A percentile compares a stretch with the other conserved stretches of the same genome.
Conservation (phyloP, 2,329 filamentous ascomycete species). For the Trichoderma arundinaceum region DNA sequence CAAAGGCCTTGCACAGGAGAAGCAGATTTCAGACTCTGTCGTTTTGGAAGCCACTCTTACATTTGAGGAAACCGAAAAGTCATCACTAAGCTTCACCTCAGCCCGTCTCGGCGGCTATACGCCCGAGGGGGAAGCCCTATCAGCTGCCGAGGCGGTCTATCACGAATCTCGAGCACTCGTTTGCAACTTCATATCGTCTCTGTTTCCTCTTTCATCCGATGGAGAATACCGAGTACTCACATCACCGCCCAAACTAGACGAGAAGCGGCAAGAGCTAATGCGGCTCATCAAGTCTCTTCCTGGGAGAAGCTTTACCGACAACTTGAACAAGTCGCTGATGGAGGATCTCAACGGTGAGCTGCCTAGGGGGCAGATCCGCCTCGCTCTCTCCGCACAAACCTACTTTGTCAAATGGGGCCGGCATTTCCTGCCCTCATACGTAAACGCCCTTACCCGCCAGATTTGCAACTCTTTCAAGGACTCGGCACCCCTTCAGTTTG, state of each 20-base stretch:
- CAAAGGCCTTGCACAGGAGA: conserved; percentile 32
- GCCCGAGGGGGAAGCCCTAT: conserved; percentile 38
- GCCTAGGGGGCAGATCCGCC: conserved; percentile 55
- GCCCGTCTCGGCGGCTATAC: conserved; percentile 33
- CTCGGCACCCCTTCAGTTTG: conserved; percentile 61
- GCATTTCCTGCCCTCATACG: conserved; percentile 63
- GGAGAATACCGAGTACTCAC: conserved; percentile 30
- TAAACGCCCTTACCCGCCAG: conserved; percentile 62
- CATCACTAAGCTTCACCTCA: neutral
- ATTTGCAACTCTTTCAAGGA: conserved; percentile 68
- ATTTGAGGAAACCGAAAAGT: conserved; percentile 41
- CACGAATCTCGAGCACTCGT: conserved; percentile 58
- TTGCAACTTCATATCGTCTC: conserved; percentile 55
- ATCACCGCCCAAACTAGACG: conserved; percentile 34
- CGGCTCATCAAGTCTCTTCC: conserved; percentile 45
- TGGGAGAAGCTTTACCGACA: conserved; percentile 44
- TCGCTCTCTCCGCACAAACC: conserved; percentile 49
- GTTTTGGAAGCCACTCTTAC: conserved; percentile 45
- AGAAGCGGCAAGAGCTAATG: conserved; percentile 40
- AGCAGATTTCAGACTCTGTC: neutral
- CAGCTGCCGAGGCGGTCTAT: conserved; percentile 51
- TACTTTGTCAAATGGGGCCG: conserved; percentile 60
- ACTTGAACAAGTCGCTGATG: conserved; percentile 53
- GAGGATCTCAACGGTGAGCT: conserved; percentile 53
- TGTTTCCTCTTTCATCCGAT: conserved; percentile 47